Base-by-base conservation (phyloP, 768 basidiomycete genomes). In the Scleroderma citrinum region DNA sequence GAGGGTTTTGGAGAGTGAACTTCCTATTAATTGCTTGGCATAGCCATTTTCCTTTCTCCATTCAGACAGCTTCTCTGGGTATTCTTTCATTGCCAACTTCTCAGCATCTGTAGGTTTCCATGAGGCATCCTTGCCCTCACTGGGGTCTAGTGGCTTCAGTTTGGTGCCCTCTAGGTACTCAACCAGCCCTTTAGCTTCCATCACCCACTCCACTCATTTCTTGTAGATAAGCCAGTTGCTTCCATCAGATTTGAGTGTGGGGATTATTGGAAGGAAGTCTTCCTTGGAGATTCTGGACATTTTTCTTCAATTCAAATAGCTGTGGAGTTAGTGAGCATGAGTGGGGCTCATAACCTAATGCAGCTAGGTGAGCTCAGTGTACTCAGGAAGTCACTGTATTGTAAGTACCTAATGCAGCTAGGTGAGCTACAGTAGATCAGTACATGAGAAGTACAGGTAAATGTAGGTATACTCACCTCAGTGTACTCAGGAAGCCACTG, bases 1-100 rank as follows among this genome's bases (percentile, higher is more conserved):
- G 13, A 48, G 8, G 1, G 38, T 26, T 6, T 41, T 4, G 3
- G 37, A 37, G n/a, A 48, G 35, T 3, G 17, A 24, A 2, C 38
- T 5, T 2, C 10, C 38, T 0, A 48, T 24, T 2, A 37, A 16
- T 5, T 48, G 47, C 32, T 67, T 68, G 17, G 63, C 57, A 17
- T 60, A 59, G 19, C 63, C 60, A 37, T 68, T 57, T 10, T 59
- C 61, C 41, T 59, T 54, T 30, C 38, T 38, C 64, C 67, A 69
- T 7, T 42, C 29, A 30, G 60, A 60, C 34, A 62, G 13, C 12
- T 35, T 35, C 34, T 35, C 34, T 5, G 34, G 34, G n/a, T 35
- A 35, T 5, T 13, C 34, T 3, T 5, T 12, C 4, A 35, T 13
- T 3, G n/a, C n/a, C 12, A 13, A 14, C 3, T 5, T 5, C 13